These are phyloP conservation scores for Oehlia diaphana DNA, from an alignment of 192 early-diverging fungal genomes.

Conservation along the genomic window DNA sequence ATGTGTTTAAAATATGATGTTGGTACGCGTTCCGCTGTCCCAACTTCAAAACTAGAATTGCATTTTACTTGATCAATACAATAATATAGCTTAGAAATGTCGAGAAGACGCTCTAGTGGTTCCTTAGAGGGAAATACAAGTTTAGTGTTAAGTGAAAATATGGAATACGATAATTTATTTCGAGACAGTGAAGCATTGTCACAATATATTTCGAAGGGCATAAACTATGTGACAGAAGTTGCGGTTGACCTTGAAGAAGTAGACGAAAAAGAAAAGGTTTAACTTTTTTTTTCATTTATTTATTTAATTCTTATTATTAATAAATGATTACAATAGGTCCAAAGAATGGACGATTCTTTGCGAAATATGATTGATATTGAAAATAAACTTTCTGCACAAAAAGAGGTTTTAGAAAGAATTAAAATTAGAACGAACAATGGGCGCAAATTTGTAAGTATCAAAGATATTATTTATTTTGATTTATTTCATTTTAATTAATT, in stretches of 20 bases:
- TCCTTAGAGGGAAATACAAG: background rate
- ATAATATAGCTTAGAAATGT: background rate
- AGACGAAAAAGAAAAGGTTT: background rate
- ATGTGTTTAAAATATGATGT: too few species aligned
- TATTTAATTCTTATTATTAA: background rate
- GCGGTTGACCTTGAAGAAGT: slow-evolving; percentile 14
- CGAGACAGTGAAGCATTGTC: background rate
- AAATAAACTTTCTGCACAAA: slow-evolving; percentile 11
- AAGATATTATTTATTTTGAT: background rate
- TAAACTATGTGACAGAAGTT: background rate
- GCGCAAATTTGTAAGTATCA: slow-evolving; percentile 32
- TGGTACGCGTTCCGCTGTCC: too few species aligned
- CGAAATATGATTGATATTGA: slow-evolving; percentile 30
- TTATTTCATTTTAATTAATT: background rate
- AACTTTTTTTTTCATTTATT: too few species aligned
- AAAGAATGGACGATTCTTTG: slow-evolving; percentile 15
- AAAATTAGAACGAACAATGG: background rate
- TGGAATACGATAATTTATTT: slow-evolving; percentile 2
- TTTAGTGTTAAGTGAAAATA: background rate
- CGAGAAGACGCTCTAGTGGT: background rate
- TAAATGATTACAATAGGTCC: slow-evolving; percentile 7
- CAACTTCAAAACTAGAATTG: too few species aligned
- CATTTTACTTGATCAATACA: too few species aligned
- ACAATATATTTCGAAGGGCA: background rate
- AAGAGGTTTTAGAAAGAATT: slow-evolving; percentile 4